Conservation (phyloP, 345 rosid genomes). For the Aquilaria yunnanensis region DNA sequence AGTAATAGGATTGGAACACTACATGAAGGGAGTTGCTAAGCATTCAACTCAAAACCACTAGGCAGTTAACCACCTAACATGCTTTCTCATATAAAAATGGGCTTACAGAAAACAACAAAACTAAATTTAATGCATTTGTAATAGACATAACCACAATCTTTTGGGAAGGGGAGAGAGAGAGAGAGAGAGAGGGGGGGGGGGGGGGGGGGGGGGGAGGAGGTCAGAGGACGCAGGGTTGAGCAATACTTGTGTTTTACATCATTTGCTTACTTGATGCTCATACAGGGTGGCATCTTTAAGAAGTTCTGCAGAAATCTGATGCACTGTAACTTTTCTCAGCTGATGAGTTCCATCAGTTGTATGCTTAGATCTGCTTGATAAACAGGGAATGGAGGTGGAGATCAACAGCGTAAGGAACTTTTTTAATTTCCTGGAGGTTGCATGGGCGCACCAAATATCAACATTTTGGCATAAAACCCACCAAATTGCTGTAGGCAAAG, state of each 20-base stretch:
- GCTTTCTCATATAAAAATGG: too few relatives aligned
- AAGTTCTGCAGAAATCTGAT: conserved; percentile 56
- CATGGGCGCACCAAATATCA: conserved; percentile 74
- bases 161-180: conserved; percentile 1
- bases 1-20: too few relatives aligned
- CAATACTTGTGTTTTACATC: conserved; percentile 1
- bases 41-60: too few relatives aligned
- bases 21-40: too few relatives aligned
- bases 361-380: conserved; percentile 21
- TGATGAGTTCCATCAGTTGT: conserved; percentile 18
- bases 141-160: not conserved
- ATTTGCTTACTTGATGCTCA: conserved; percentile 62
- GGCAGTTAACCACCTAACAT: too few relatives aligned
- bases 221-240: too few relatives aligned
- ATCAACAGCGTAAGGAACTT: conserved; percentile 53
- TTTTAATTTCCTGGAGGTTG: conserved; percentile 53
- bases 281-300: conserved; percentile 51
- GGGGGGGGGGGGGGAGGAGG: too few relatives aligned
- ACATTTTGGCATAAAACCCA: conserved; percentile 68
- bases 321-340: conserved; percentile 32
- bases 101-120: not conserved
- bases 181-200: not conserved
- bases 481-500: conserved; percentile 66
- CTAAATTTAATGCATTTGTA: not conserved
- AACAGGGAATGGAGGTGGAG: conserved; percentile 35